Evolutionary conservation across 768 basidiomycete genomes (phyloP), one percentile per base, ranked within the genome.

Genomic region (Tulasnella sp.): DNA sequence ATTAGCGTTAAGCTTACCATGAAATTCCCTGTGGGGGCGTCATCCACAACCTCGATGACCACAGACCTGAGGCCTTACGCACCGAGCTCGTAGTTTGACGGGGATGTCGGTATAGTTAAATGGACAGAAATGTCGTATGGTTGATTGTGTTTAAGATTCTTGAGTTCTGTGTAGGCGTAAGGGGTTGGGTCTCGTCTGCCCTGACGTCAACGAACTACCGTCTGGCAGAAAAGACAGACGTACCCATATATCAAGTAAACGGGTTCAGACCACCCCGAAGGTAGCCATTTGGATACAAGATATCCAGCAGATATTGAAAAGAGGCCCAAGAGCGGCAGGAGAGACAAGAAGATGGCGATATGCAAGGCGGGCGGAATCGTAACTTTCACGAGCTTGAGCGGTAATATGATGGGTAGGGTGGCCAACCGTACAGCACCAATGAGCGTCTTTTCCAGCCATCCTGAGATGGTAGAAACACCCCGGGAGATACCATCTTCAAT

Each of bases 191-290:
- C 79, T 60, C 87, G 83, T 8, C 87, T 89, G 53, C 6, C 57
- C 29, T 23, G 55, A 17, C 48, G 8, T 17, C 42, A 19, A 23
- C 27, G 49, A n/a, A n/a, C n/a, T n/a, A n/a, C n/a, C n/a, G n/a
- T n/a, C n/a, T n/a, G 3, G 49, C 4, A 21, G 17, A 19, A 12
- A 51, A n/a, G 14, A n/a, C 19, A 35, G 14, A 66, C 79, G 36
- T 67, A 88, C 87, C 87, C 87, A 62, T 89, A 91, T 72, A 88
- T 85, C 17, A 91, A 72, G 66, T 81, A 79, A 19, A 87, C 59
- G 12, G 80, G 76, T 9, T 75, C 68, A 58, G 81, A 74, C 88
- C 88, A 91, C 31, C 78, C 75, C 4, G 79, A 75, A 11, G 86
- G 82, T 4, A 81, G 73, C 62, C 71, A 83, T 61, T 72, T 79